Base-by-base conservation (phyloP, 164 flowering plant genomes). In the Echeveria elegans region DNA sequence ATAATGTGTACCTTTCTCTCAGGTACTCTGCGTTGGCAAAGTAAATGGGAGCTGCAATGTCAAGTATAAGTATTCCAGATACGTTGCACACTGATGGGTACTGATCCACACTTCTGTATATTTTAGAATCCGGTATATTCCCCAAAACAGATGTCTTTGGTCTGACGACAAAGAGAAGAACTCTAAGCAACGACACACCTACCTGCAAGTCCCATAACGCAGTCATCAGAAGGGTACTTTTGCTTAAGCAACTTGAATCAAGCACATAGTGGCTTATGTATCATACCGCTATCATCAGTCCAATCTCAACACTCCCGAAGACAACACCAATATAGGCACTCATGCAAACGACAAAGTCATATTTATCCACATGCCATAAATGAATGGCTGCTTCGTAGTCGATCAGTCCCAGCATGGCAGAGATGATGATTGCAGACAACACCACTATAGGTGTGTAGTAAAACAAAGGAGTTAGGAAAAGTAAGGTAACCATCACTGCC, bases 361-460 rank as follows among this genome's bases (percentile, higher is more conserved):
- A 84, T 50, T 87, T 87, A 76, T 87, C 92, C 15, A 85, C 77
- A 4, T 79, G 56, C 82, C 82, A 87, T 2, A 87, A 80, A 73
- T 85, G 92, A 53, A 84, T 74, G 8, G 88, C 92, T 0, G 85
- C 89, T 23, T 87, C 77, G 29, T 85, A 87, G 68, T 87, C 88
- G 0, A 87, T 85, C 37, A 87, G 87, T 34, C 90, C 90, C 15
- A 87, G 86, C 90, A 87, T 87, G 1, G 90, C 92, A 4, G 88
- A 68, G 11, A 87, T 77, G 23, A 85, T 87, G 6, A 87, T 87
- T 9, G 92, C 70, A 2, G 90, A 80, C n/a, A 87, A 75, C 15
- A 85, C 89, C 34, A 87, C 92, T 0, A 85, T 53, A 5, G 92
- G 92, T 26, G 92, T 87, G 83, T 81, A 84, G 48, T 84, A 79